A percentile compares a stretch with the other conserved stretches of the same genome.
Conservation (phyloP, 139 green algal genomes). For the Mesotaenium endlicherianum region DNA sequence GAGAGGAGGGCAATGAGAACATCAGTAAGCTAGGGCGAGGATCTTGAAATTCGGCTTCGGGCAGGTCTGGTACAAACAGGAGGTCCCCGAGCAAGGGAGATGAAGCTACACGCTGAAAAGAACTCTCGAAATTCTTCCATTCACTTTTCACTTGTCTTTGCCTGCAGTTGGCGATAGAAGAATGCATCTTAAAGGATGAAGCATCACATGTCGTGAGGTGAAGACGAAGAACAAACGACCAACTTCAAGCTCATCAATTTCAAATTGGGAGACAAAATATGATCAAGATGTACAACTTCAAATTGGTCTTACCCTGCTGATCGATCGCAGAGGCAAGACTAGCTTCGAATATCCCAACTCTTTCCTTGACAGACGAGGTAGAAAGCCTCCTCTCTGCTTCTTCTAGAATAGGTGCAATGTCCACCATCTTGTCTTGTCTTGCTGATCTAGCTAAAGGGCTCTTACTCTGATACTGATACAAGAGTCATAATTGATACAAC, state of each 20-base stretch:
- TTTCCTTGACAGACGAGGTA: constrained; percentile 5
- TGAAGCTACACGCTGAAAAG: not conserved
- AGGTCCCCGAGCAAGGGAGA: not conserved
- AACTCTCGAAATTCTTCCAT: not conserved
- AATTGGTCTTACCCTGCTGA: not conserved
- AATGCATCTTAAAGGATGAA: not conserved
- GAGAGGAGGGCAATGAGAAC: not conserved
- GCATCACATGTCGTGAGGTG: not conserved
- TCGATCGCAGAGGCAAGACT: constrained; percentile 12
- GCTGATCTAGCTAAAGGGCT: not conserved
- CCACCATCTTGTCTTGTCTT: not conserved
- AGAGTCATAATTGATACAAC: not conserved
- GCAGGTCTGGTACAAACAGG: not conserved
- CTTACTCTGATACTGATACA: not conserved
- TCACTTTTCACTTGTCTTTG: too few relatives aligned
- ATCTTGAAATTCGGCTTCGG: not conserved
- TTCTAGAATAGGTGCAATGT: constrained; percentile 21
- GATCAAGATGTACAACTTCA: not conserved
- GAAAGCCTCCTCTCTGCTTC: constrained; percentile 5
- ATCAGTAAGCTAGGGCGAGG: not conserved
- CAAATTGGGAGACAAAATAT: not conserved
- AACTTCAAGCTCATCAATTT: not conserved
- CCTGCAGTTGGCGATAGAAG: too few relatives aligned
- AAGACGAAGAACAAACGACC: not conserved
- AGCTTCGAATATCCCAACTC: constrained; percentile 7